These are phyloP conservation scores for Chenopodium quinoa DNA, from an alignment of 148 eudicot species.

Conservation along the genomic window DNA sequence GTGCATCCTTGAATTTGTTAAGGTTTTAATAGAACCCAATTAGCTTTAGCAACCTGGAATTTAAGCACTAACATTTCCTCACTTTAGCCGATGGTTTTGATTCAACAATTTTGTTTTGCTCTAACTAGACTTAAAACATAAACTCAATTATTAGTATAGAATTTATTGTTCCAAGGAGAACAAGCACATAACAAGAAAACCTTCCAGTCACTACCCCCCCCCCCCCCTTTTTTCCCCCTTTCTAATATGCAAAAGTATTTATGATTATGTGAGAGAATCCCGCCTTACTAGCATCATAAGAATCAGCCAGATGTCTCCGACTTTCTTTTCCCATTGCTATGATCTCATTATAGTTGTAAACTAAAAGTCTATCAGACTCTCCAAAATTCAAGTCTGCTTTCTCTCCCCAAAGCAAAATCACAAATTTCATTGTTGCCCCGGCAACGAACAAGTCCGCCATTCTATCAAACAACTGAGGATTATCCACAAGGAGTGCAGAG, in stretches of 20 bases:
- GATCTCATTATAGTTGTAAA: slow-evolving; percentile 66
- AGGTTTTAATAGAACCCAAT: background rate
- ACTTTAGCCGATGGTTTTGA: background rate
- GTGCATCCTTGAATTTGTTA: slow-evolving; percentile 3
- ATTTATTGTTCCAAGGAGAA: background rate
- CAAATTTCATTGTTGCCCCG: slow-evolving; percentile 56
- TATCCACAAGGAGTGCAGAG: slow-evolving; percentile 79
- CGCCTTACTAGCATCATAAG: slow-evolving; percentile 77
- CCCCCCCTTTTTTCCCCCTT: background rate
- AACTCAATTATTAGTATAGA: background rate
- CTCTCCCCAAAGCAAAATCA: slow-evolving; percentile 85
- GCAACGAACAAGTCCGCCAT: slow-evolving; percentile 52
- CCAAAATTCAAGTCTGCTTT: slow-evolving; percentile 51
- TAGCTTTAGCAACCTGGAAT: background rate
- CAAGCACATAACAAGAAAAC: slow-evolving; percentile 7
- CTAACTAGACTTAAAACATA: background rate
- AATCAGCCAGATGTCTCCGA: slow-evolving; percentile 50
- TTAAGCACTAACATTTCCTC: background rate
- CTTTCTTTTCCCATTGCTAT: slow-evolving; percentile 66
- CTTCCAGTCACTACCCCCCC: background rate
- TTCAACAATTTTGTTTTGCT: background rate
- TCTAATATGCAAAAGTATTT: background rate
- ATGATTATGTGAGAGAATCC: slow-evolving; percentile 14
- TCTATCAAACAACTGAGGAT: slow-evolving; percentile 64
- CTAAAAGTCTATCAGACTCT: slow-evolving; percentile 39